Evolutionary conservation across 2,329 filamentous ascomycete species (phyloP), one percentile per base, ranked within the genome.

Genomic region (Xylaria sp.): DNA sequence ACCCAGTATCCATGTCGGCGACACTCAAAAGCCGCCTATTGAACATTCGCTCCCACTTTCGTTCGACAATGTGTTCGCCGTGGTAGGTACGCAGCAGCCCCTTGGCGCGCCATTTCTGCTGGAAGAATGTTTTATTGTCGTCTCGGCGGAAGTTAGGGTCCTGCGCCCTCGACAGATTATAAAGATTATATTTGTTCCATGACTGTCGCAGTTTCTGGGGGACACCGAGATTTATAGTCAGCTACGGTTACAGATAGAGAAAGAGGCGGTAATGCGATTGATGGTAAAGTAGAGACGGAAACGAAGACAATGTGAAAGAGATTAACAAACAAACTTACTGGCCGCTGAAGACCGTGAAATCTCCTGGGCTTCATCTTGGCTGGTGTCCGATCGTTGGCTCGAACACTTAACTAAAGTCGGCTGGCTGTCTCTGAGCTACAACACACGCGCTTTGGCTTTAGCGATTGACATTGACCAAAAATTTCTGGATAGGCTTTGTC

Each of bases 111-210:
- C 95, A 99, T 91, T 99, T 99, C 83, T 98, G 95, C 86, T 98
- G 95, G 87, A 97, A 99, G 83, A 96, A 97, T 53, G 94, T 98
- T 70, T 83, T 81, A 60, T 74, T 74, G 18, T 78, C 76, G 23
- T 73, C 77, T 37, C 78, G 76, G 70, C 74, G 77, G 67, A 83
- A 81, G 18, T 75, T 78, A 21, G 86, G 87, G 1, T 80, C 77
- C 51, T 76, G 81, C 40, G 88, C 77, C 73, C 87, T 87, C 60
- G 85, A 83, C 73, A 99, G 83, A 83, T 98, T 98, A 88, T 93
- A 99, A 72, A 99, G 87, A 79, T 97, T 97, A 86, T 93, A 94
- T 84, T 97, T 97, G 86, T 93, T 97, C 96, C 95, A 98, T 85
- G 94, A 93, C 85, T 96, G 93, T 77, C 95, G 92, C 81, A 97